Percentiles rank a stretch among this genome's conserved stretches.
phyloP scores from a whole-genome alignment of 352 stramenopile genomes.

The Pythium oligandrum region DNA sequence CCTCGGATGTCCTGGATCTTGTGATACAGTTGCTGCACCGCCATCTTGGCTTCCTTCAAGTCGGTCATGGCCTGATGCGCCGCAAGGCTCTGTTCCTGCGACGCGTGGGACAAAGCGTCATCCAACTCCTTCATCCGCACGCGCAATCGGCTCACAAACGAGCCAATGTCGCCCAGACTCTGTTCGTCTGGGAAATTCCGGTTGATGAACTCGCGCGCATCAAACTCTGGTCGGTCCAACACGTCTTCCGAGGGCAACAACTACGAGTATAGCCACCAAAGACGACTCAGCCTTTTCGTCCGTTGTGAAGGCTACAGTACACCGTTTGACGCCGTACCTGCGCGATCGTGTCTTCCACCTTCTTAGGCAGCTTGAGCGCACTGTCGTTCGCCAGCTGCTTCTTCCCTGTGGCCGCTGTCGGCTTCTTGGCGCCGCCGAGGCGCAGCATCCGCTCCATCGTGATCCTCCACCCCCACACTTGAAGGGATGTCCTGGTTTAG shows the following conservation, averaged over 20 bases:
- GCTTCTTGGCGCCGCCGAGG: slow-evolving; percentile 22
- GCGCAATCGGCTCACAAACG: slow-evolving; percentile 77
- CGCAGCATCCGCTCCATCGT: slow-evolving; percentile 21
- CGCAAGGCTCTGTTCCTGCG: slow-evolving; percentile 71
- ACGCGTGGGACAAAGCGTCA: slow-evolving; percentile 71
- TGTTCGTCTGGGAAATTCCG: slow-evolving; percentile 89
- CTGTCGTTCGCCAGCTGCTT: slow-evolving; percentile 17
- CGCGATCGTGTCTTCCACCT: slow-evolving; percentile 46
- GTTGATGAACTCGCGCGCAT: slow-evolving; percentile 91
- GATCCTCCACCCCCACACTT: not conserved
- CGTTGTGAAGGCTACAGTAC: too few species aligned
- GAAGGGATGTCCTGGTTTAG: too few species aligned
- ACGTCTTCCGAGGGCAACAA: slow-evolving; percentile 81
- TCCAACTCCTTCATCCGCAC: slow-evolving; percentile 80
- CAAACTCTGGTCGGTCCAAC: slow-evolving; percentile 86
- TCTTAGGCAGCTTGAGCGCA: slow-evolving; percentile 41
- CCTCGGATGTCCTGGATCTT: slow-evolving; percentile 92
- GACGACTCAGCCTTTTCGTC: too few species aligned
- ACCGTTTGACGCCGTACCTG: slow-evolving; percentile 23
- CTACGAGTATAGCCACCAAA: slow-evolving; percentile 13
- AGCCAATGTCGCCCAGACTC: slow-evolving; percentile 69
- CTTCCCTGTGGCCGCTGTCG: slow-evolving; percentile 4
- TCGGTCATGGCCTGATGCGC: slow-evolving; percentile 74
- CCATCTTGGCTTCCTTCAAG: slow-evolving; percentile 79
- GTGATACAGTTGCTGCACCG: slow-evolving; percentile 86